Conservation (phyloP, 2,329 filamentous ascomycete species). For the Phialophora verrucosa region DNA sequence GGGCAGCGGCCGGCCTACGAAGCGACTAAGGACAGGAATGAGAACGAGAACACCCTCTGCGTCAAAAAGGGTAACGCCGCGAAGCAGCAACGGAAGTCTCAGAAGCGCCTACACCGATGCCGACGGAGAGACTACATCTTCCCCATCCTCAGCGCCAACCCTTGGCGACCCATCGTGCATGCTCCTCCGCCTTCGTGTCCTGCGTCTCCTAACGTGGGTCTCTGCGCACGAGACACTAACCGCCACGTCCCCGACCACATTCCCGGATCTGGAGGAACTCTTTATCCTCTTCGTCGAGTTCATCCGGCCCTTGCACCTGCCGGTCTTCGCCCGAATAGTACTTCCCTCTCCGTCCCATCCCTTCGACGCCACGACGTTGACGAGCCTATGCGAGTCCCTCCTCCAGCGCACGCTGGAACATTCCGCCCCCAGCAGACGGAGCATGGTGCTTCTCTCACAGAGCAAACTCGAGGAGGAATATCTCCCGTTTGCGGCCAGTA, state of each 20-base stretch:
- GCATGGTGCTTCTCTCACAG: conserved; percentile 55
- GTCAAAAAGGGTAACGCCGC: conserved; percentile 39
- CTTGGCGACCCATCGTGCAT: conserved; percentile 50
- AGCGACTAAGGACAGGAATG: conserved; percentile 27
- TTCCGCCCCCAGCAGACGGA: conserved; percentile 45
- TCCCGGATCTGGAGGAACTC: conserved; percentile 48
- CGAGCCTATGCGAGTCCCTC: conserved; percentile 60
- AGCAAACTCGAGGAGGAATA: conserved; percentile 64
- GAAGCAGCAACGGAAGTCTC: conserved; percentile 28
- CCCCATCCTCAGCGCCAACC: conserved; percentile 24
- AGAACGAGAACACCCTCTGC: conserved; percentile 37
- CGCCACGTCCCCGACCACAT: conserved; percentile 38
- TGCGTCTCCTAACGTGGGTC: conserved; percentile 50
- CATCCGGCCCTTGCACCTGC: conserved; percentile 53
- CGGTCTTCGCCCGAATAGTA: conserved; percentile 53
- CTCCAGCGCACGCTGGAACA: conserved; percentile 57
- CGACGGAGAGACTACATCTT: conserved; percentile 13
- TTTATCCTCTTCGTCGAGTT: conserved; percentile 54
- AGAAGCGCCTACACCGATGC: conserved; percentile 26
- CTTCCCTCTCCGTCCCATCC: conserved; percentile 42
- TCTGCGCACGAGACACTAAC: conserved; percentile 44
- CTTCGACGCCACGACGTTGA: conserved; percentile 45
- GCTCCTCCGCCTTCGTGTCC: conserved; percentile 53
- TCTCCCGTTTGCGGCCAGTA: conserved; percentile 69
- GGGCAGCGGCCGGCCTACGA: conserved; percentile 21